Evolutionary conservation across 495 filamentous ascomycete species (phyloP), one percentile per base, ranked within the genome.

Genomic region (Aspergillus haitiensis): DNA sequence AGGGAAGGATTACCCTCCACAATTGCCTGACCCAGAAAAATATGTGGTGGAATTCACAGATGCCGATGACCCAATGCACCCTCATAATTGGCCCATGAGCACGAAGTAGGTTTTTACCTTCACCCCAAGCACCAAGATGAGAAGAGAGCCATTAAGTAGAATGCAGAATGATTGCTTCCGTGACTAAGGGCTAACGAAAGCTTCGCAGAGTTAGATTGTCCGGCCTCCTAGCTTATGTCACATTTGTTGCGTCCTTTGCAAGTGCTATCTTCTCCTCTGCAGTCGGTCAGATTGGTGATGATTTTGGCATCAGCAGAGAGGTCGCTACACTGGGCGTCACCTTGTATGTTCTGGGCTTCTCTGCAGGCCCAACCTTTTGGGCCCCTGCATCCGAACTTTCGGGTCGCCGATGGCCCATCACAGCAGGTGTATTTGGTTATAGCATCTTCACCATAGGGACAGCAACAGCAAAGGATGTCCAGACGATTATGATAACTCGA

Each of bases 311-410:
- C 18, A 78, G 73, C 21, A 71, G 67, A 0, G 79, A 82, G 57
- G 81, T 84, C 10, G 78, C 75, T 33, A 78, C 76, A 0, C 68
- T 86, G n/a, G 84, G 80, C 2, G 78, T 81, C 0, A 77, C 72
- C 4, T 64, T 87, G 2, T 82, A 84, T 57, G 76, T 88, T 0
- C 56, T 86, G n/a, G 83, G 78, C 0, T 81, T 78, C 57, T 70
- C 75, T 5, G 58, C 77, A 0, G 83, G 82, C 8, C 85, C 84
- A 7, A 71, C 80, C 0, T 21, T 86, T 13, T 87, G 78, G 75
- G 82, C 79, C 0, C 92, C 92, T 0, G 73, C 91, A 4, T 91
- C 87, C 18, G 92, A 96, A 68, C 74, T 96, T 35, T 84, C 83
- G 60, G 92, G 92, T 7, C 66, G 81, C 36, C 78, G 74, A 56